These are phyloP conservation scores for Candida mattraensis DNA, from an alignment of 805 yeast genomes.

Conservation along the genomic window DNA sequence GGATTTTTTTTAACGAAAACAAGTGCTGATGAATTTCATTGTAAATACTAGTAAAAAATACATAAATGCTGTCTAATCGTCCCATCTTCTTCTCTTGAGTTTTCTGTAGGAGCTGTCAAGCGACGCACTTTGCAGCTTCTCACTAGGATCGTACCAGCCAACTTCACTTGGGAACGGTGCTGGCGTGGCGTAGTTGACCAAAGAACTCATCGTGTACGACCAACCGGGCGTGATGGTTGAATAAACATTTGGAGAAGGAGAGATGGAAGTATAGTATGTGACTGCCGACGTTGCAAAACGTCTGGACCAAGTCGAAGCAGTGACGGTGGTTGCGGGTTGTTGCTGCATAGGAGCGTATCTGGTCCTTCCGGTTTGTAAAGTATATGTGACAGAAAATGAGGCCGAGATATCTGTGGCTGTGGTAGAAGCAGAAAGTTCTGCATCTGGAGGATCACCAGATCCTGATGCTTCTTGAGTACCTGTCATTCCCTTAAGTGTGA, in stretches of 20 bases:
- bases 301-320: slow-evolving; percentile 65
- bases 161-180: slow-evolving; percentile 65
- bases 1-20: no score
- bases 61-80: slow-evolving; percentile 22
- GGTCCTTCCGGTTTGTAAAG: slow-evolving; percentile 72
- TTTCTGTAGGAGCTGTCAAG: slow-evolving; percentile 25
- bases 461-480: slow-evolving; percentile 60
- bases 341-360: slow-evolving; percentile 92
- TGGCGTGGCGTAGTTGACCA: slow-evolving; percentile 66
- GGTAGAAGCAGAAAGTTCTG: slow-evolving; percentile 38
- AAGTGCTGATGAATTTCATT: no score
- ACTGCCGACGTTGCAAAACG: slow-evolving; percentile 68
- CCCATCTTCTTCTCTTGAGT: slow-evolving; percentile 34
- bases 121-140: slow-evolving; percentile 42
- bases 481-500: slow-evolving; percentile 66
- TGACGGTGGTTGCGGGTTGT: slow-evolving; percentile 75
- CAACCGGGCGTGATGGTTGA: slow-evolving; percentile 88
- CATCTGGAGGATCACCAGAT: slow-evolving; percentile 44
- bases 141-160: slow-evolving; percentile 65
- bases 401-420: slow-evolving; percentile 41
- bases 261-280: slow-evolving; percentile 52
- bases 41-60: not conserved
- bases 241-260: slow-evolving; percentile 41
- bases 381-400: slow-evolving; percentile 70
- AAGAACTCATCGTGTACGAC: slow-evolving; percentile 65